These are phyloP conservation scores for Ocimum tenuiflorum DNA, from an alignment of 257 asterid species.

Conservation along the genomic window DNA sequence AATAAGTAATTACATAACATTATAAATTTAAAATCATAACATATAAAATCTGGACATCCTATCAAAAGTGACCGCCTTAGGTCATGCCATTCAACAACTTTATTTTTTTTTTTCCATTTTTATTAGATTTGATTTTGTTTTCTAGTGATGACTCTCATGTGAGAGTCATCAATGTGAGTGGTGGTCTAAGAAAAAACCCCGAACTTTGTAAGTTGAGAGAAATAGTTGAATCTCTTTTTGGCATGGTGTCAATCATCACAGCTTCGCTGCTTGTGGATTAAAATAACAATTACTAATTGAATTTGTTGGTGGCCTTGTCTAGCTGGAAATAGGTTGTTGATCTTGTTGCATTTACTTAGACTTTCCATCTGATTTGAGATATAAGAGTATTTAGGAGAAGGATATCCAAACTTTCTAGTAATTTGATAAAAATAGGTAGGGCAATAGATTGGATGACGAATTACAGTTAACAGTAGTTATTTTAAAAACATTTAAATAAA, in stretches of 20 bases:
- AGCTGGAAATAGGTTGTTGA: neutral
- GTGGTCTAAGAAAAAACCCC: no score
- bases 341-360: neutral
- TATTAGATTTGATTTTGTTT: no score
- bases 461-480: constrained; percentile 4
- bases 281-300: neutral
- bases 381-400: neutral
- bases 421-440: neutral
- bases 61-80: no score
- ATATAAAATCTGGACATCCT: no score
- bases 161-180: no score
- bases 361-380: neutral
- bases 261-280: neutral
- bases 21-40: no score
- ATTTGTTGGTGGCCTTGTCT: neutral
- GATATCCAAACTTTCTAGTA: neutral
- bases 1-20: no score
- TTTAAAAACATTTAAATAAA: neutral
- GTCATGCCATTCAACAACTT: no score
- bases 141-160: no score
- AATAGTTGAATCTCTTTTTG: neutral
- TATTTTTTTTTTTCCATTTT: no score
- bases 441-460: neutral
- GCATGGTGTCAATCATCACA: neutral
- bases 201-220: neutral